These are phyloP conservation scores for Carex arenaria DNA, from an alignment of 202 grass and related monocot genomes.

Conservation along the genomic window DNA sequence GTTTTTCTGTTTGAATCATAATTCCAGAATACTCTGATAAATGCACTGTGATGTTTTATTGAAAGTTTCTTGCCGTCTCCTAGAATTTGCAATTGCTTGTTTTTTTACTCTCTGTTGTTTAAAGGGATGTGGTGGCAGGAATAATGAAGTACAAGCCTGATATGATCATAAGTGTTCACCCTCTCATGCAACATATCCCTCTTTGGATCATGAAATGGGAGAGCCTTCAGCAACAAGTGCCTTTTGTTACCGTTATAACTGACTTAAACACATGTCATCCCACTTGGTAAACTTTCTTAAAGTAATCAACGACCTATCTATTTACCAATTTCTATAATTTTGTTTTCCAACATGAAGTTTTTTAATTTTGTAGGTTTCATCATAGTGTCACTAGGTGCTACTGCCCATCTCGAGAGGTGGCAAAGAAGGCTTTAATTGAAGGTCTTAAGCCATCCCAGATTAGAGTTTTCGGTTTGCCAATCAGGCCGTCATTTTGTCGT, in stretches of 20 bases:
- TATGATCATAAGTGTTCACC: conserved; percentile 91
- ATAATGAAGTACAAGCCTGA: conserved; percentile 85
- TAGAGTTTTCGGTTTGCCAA: conserved; percentile 63
- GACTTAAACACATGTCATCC: conserved; percentile 89
- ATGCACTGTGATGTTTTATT: background rate
- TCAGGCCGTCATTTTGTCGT: conserved; percentile 73
- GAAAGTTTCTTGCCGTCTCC: background rate
- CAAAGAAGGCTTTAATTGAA: conserved; percentile 50
- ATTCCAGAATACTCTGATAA: background rate
- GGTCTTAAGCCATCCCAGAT: conserved; percentile 62
- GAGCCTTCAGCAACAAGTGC: conserved; percentile 55
- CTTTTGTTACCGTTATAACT: conserved; percentile 77
- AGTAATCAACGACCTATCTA: background rate
- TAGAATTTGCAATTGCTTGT: background rate
- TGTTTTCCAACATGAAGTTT: background rate
- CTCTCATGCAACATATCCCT: conserved; percentile 93
- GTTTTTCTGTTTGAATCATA: background rate
- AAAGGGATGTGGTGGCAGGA: conserved; percentile 67
- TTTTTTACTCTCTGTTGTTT: background rate
- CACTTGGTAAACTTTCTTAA: conserved; percentile 47
- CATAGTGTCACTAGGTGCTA: conserved; percentile 73
- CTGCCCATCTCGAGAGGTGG: conserved; percentile 74
- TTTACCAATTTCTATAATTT: background rate
- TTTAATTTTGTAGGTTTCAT: conserved; percentile 56
- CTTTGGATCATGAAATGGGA: conserved; percentile 96